Evolutionary conservation across 352 stramenopile species (phyloP), one percentile per base, ranked within the genome.

Genomic region (Phytophthora sp.): DNA sequence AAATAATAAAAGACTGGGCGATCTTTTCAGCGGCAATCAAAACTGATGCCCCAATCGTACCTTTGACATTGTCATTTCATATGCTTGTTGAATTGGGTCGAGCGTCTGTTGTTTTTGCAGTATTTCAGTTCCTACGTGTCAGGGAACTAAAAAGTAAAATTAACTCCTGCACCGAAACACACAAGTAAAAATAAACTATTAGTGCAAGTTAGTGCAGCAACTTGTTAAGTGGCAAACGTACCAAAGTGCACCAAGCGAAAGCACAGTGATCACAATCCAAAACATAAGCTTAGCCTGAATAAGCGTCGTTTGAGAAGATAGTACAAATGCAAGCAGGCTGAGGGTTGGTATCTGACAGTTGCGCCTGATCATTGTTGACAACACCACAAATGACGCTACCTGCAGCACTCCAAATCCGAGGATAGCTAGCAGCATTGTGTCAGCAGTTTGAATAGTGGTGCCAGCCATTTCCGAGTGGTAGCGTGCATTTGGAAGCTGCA

Each of bases 241-340:
- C 62, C 62, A 18, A 66, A 65, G 32, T 71, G 62, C 4, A 54
- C 48, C 2, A 62, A 23, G 0, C 48, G 52, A 18, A 51, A 67
- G 9, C 46, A 39, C 23, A 72, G 43, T 37, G 17, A 68, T 31
- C 11, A 59, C 17, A 37, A 74, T 63, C 59, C 69, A 77, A 2
- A 62, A 31, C 9, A 67, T 50, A 30, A 77, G 15, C 35, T 68
- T 72, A 12, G 44, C 45, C n/a, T 67, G 61, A 13, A 76, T 48
- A 2, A 65, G 31, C 11, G 56, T 38, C 24, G 30, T 31, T 17
- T 69, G 66, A 3, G 51, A 68, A 8, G 73, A 60, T 11, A 78
- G 31, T 12, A 68, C 54, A n/a, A 75, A 78, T 1, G 61, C 65
- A 5, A 75, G n/a, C 17, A 70, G 57, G 13, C 66, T 37, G 6